These are phyloP conservation scores for Triticum monococcum DNA, from an alignment of 176 grass and related monocot species.

Conservation along the genomic window DNA sequence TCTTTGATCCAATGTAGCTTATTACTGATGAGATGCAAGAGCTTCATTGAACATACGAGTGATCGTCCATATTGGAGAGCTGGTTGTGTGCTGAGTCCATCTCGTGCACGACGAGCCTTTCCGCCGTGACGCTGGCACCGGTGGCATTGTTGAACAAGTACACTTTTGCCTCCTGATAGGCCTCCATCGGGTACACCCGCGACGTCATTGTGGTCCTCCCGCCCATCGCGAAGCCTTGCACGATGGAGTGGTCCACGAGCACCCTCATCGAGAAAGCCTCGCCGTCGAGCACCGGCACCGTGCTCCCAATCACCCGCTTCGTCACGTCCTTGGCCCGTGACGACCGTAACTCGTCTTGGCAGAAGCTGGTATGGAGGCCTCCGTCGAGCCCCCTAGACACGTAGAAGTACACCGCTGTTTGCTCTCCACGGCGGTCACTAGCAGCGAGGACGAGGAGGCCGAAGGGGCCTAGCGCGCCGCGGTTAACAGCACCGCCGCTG, in stretches of 20 bases:
- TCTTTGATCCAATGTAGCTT: no score
- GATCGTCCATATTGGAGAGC: background rate
- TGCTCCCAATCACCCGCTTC: background rate
- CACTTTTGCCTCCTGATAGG: background rate
- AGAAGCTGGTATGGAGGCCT: background rate
- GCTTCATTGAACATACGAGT: background rate
- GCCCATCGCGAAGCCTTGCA: background rate
- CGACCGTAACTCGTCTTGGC: background rate
- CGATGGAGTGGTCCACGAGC: background rate
- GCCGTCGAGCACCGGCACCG: background rate
- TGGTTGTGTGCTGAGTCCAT: background rate
- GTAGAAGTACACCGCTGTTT: background rate
- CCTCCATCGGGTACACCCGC: background rate
- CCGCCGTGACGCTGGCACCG: background rate
- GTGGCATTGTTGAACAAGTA: conserved; percentile 3
- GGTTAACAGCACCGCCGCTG: background rate
- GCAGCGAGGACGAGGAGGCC: background rate
- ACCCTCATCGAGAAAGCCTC: background rate
- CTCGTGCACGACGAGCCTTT: background rate
- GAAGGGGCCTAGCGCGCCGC: background rate
- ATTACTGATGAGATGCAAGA: no score
- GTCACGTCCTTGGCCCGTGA: background rate
- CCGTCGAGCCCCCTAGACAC: background rate
- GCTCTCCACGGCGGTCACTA: background rate
- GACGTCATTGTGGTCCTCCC: background rate